A percentile compares a stretch with the other conserved stretches of the same genome.
Evolutionary conservation across 2,329 filamentous ascomycete genomes (phyloP).

Genomic region (Calonectria hongkongensis): DNA sequence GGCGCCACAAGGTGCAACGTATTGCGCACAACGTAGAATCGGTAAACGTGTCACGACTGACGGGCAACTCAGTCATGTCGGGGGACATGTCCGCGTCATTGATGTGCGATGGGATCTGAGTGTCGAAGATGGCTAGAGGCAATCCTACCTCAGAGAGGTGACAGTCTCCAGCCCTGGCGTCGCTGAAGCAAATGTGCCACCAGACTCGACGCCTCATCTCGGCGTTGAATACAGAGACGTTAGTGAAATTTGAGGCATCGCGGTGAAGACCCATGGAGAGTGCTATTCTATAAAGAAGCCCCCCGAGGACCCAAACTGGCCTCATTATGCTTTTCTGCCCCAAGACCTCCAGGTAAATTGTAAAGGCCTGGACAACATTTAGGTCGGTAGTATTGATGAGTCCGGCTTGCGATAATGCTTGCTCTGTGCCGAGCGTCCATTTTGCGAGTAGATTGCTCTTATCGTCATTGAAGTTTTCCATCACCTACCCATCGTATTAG

Average conservation of each 20-base stretch:
- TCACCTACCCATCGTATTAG: background rate
- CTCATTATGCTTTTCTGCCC: background rate
- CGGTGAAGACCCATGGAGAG: constrained; percentile 25
- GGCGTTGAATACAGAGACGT: constrained; percentile 2
- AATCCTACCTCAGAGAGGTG: background rate
- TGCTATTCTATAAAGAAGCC: constrained; percentile 5
- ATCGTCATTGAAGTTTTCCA: constrained; percentile 23
- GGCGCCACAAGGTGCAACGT: background rate
- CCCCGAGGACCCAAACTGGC: constrained; percentile 9
- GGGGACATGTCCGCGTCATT: constrained; percentile 7
- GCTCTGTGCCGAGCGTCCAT: constrained; percentile 15
- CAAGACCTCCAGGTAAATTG: constrained; percentile 5
- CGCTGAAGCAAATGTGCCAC: constrained; percentile 26
- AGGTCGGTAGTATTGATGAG: constrained; percentile 11
- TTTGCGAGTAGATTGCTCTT: background rate
- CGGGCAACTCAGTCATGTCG: background rate
- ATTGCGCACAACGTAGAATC: background rate
- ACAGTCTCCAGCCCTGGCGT: constrained; percentile 3
- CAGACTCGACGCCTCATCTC: constrained; percentile 26
- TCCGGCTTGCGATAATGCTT: constrained; percentile 9
- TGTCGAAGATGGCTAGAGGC: background rate
- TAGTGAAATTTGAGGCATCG: constrained; percentile 5
- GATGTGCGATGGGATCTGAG: background rate
- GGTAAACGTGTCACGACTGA: background rate
- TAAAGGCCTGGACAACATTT: background rate